Conservation (phyloP, 108 stramenopile species). For the Cyclotella kingstonii region DNA sequence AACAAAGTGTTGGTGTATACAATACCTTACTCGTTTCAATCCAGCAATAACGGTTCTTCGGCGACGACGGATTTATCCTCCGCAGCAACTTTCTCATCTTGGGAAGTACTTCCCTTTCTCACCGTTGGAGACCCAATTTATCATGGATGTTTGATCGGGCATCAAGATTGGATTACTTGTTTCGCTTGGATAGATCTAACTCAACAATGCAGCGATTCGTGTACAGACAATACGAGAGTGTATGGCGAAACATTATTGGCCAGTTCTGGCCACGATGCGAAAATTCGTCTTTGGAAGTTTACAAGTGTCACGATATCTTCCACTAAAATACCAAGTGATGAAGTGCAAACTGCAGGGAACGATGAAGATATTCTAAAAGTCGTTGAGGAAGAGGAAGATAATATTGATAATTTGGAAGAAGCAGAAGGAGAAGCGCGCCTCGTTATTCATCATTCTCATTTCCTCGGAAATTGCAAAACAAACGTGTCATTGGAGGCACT, state of each 20-base stretch:
- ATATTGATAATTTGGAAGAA: slow-evolving; percentile 56
- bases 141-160: slow-evolving; percentile 65
- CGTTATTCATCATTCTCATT: slow-evolving; percentile 33
- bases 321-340: slow-evolving; percentile 21
- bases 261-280: slow-evolving; percentile 80
- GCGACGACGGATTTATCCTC: no score
- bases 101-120: slow-evolving; percentile 23
- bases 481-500: slow-evolving; percentile 78
- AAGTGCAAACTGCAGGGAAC: no score
- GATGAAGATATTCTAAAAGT: slow-evolving; percentile 23
- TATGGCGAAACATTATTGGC: slow-evolving; percentile 54
- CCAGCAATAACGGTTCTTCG: background rate
- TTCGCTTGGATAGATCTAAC: slow-evolving; percentile 55
- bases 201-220: slow-evolving; percentile 6
- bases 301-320: background rate
- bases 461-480: slow-evolving; percentile 13
- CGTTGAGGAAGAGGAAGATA: slow-evolving; percentile 47
- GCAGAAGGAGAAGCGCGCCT: slow-evolving; percentile 73
- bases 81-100: no score
- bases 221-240: background rate
- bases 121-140: slow-evolving; percentile 11
- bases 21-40: slow-evolving; percentile 4
- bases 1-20: slow-evolving; percentile 77
- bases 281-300: slow-evolving; percentile 86
- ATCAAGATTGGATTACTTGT: slow-evolving; percentile 86